A percentile compares a stretch with the other conserved stretches of the same genome.
Conservation (phyloP, 1,284 basidiomycete genomes). For the Schizopora paradoxa region DNA sequence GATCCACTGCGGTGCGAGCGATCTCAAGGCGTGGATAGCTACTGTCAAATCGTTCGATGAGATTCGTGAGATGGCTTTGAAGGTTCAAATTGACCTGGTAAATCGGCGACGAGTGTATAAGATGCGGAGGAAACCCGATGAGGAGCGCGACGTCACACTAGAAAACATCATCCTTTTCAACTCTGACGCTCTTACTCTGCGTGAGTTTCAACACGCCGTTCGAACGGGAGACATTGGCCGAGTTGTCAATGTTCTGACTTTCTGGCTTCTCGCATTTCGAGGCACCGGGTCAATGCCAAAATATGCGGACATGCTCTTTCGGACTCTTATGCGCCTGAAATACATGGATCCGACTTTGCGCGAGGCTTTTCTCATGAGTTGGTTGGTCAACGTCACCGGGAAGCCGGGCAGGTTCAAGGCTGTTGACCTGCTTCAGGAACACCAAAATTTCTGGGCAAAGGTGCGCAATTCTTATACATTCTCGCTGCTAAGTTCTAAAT, state of each 20-base stretch:
- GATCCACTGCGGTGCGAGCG: background rate
- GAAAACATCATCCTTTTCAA: constrained; percentile 11
- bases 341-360: background rate
- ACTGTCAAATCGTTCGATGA: background rate
- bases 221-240: constrained; percentile 9
- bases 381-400: constrained; percentile 11
- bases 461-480: too few species aligned
- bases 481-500: too few species aligned
- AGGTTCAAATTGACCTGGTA: background rate
- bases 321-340: background rate
- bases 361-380: constrained; percentile 1
- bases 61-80: background rate
- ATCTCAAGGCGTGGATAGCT: background rate
- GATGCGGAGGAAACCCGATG: background rate
- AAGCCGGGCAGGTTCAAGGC: background rate
- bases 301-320: constrained; percentile 12
- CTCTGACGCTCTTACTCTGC: constrained; percentile 4
- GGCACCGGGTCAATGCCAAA: constrained; percentile 10
- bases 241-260: constrained; percentile 1
- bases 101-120: background rate
- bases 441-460: constrained; percentile 12
- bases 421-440: constrained; percentile 8
- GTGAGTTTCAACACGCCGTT: constrained; percentile 6
- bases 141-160: background rate
- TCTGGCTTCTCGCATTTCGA: constrained; percentile 8